Evolutionary conservation across 169 alveolate genomes (phyloP), one percentile per base, ranked within the genome.

Genomic region (Gregarina niphandrodes): DNA sequence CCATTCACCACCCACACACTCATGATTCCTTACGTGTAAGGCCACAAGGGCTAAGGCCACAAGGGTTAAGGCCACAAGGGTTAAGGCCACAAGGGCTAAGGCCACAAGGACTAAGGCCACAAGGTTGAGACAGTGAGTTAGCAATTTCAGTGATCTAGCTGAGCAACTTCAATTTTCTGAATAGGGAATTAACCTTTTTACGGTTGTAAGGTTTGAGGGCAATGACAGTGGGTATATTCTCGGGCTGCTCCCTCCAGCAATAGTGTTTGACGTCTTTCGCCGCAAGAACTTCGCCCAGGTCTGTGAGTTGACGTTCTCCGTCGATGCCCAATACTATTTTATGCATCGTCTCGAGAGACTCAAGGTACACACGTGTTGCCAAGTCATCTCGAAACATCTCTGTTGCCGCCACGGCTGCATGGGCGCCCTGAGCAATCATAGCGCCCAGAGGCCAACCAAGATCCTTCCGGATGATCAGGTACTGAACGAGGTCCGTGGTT

Each of bases 401-500:
- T 21, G 49, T 21, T 22, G 64, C 66, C n/a, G 62, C 57, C 15
- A 37, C 32, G 46, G 66, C 48, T 19, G 74, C 74, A 15, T 63
- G 74, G 28, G 69, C 57, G 11, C 69, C 69, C 50, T 63, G 74
- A 4, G 74, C 70, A 5, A 53, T 42, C 21, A 63, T 39, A 4
- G 74, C 64, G 17, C 74, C 74, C 13, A 32, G 5, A 4, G 53
- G 56, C 74, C 74, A 63, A 16, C 41, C 41, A 12, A 53, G 50
- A 26, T 53, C 64, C 30, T 41, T 45, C 38, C 74, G 52, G n/a
- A 63, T 18, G 21, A 63, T 41, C 6, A 63, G 52, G 17, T 63
- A 63, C 46, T 63, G 74, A 18, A 63, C 42, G 7, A 63, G 30
- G 3, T n/a, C n/a, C n/a, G n/a, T n/a, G n/a, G n/a, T n/a, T n/a